Base-by-base conservation (phyloP, 176 grass and related monocot genomes). In the Oryza officinalis region DNA sequence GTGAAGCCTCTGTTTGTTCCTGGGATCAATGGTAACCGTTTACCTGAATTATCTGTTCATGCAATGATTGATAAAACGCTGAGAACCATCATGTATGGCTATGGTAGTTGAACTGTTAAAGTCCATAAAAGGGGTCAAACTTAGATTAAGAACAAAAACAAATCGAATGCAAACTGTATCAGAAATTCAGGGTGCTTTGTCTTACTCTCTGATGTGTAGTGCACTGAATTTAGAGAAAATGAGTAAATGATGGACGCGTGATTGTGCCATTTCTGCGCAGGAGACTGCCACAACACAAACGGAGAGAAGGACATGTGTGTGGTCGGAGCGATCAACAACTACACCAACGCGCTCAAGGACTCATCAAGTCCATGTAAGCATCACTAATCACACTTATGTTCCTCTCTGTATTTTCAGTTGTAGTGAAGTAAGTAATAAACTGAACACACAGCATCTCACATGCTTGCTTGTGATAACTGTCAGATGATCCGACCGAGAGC, bases 301-400 rank as follows among this genome's bases (percentile, higher is more conserved):
- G 88, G 88, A 12, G 52, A 85, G 84, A 43, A 87, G 85, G 61
- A 89, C 67, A 75, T 82, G 83, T 96, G 93, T 31, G 90, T 96
- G 38, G 90, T 84, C 13, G 90, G 87, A 30, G 93, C 93, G 7
- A 96, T 95, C 61, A 95, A 92, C 78, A 95, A 95, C 74, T 94
- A 94, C 78, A 94, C 93, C 0, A 67, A 45, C 15, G 87, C 88
- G 40, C 84, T 94, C 0, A 6, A 70, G 26, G 85, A 94, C 70
- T 37, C 83, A 4, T 43, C 76, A 0, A 89, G 47, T 71, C 44
- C 68, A 85, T 94, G 86, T 94, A 67, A 89, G 71, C 46, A 75
- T 12, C 27, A 26, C 17, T 59, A 1, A 3, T 4, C 23, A 27
- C 15, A 13, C 6, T 86, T 40, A 0, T 69, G 2, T 2, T 77